Percentiles rank a stretch among this genome's conserved stretches.
Conservation (phyloP, 495 filamentous ascomycete species). For the Talaromyces thailandensis region DNA sequence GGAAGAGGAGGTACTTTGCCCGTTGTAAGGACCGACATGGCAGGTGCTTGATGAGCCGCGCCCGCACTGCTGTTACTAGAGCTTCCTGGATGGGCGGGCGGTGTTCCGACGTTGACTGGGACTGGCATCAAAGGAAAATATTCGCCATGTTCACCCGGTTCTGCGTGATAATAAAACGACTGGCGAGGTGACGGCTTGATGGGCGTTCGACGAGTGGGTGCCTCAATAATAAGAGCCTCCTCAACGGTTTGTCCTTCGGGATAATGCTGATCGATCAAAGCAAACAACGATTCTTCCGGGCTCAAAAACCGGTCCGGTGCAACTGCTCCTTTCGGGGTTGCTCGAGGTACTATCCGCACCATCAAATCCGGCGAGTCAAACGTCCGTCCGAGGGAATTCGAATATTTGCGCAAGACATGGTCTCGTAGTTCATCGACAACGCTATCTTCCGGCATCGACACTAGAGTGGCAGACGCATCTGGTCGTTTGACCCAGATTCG, state of each 20-base stretch:
- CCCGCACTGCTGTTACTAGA: conserved; percentile 12
- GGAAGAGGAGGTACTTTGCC: conserved; percentile 75
- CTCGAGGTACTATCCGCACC: conserved; percentile 52
- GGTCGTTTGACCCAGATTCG: conserved; percentile 94
- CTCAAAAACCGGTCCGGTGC: conserved; percentile 59
- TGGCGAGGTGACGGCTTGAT: conserved; percentile 62
- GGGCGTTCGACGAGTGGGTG: conserved; percentile 74
- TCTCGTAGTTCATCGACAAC: conserved; percentile 93
- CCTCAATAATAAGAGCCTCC: conserved; percentile 86
- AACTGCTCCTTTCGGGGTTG: conserved; percentile 35
- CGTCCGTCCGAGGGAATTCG: conserved; percentile 77
- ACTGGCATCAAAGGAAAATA: conserved; percentile 85
- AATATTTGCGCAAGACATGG: conserved; percentile 85
- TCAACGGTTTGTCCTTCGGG: conserved; percentile 83
- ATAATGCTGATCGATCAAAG: conserved; percentile 75
- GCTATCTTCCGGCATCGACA: conserved; percentile 78
- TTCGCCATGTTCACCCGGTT: conserved; percentile 70
- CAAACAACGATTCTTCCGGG: conserved; percentile 77
- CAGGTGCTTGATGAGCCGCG: conserved; percentile 23
- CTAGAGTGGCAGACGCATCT: conserved; percentile 74
- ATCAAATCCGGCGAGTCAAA: conserved; percentile 86
- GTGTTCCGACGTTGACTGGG: conserved; percentile 27
- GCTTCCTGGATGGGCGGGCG: conserved; percentile 28
- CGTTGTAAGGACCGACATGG: conserved; percentile 72
- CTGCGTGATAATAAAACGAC: conserved; percentile 44